phyloP scores from a whole-genome alignment of 139 green algal species.

The Chara braunii region DNA sequence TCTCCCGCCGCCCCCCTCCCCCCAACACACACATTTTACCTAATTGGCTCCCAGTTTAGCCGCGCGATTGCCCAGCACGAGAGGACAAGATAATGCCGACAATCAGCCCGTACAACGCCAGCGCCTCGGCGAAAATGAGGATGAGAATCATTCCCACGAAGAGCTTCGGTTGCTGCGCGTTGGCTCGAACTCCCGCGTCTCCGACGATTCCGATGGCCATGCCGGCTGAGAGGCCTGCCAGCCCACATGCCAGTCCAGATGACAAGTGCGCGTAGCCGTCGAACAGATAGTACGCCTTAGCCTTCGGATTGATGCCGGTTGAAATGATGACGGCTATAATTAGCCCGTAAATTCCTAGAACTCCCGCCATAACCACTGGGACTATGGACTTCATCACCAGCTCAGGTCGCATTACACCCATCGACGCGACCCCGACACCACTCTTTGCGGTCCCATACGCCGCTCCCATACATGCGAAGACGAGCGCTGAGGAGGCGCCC shows the following conservation, averaged over 20 bases:
- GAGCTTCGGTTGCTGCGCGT: constrained; percentile 98
- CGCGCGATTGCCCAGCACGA: constrained; percentile 29
- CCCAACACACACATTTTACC: constrained; percentile 35
- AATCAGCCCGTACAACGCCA: constrained; percentile 97
- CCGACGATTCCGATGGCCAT: constrained; percentile 99
- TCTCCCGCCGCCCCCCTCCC: no score
- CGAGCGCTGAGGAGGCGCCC: constrained; percentile 79
- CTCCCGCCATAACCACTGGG: constrained; percentile 97
- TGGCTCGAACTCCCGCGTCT: constrained; percentile 95
- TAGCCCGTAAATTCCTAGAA: constrained; percentile 98
- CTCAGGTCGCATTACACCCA: constrained; percentile 98
- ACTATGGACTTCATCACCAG: constrained; percentile 99
- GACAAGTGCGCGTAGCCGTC: constrained; percentile 96
- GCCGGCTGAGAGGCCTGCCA: constrained; percentile 85
- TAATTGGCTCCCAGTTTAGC: background rate
- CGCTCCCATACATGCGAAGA: constrained; percentile 97
- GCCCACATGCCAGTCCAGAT: constrained; percentile 86
- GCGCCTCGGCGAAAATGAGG: constrained; percentile 99
- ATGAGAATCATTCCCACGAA: constrained; percentile 99
- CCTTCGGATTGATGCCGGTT: constrained; percentile 70
- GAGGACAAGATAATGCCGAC: constrained; percentile 92
- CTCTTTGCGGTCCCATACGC: constrained; percentile 98
- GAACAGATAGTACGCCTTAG: constrained; percentile 85
- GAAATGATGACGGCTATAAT: constrained; percentile 98
- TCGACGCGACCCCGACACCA: constrained; percentile 94